Evolutionary conservation across 2,329 filamentous ascomycete species (phyloP), one percentile per base, ranked within the genome.

Genomic region (Pyricularia sp.): DNA sequence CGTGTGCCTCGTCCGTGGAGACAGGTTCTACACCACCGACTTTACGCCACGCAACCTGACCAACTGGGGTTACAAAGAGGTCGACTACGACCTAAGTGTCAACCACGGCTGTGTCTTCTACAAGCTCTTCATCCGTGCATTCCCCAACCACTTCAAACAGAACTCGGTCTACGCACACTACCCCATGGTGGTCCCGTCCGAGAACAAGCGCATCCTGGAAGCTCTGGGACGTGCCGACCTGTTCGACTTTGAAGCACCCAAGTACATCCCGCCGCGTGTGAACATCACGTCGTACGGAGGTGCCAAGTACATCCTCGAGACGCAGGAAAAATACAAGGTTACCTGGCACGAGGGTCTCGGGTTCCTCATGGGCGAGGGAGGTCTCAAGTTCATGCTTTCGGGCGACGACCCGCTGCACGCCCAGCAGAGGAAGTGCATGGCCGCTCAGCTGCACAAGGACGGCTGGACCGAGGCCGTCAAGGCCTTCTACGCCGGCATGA

Each of bases 61-160:
- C 1, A 92, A 91, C 75, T 96, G 90, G 90, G 91, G 91, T 24
- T 93, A 84, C 77, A 84, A 85, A 65, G 88, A 91, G 72, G 88
- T 84, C 3, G 81, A 89, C 24, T 90, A 88, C 65, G 89, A 96
- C 69, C 76, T 87, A 26, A 84, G 66, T 66, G 76, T 93, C 68
- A 89, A 94, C 75, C 87, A 94, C 72, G 91, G 91, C 61, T 91
- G 88, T 69, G 85, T 92, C 13, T 90, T 93, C 75, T 92, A 93
- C 79, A 96, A 94, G 78, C 81, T 96, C 44, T 88, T 93, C 72
- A 79, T 90, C 44, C 84, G 88, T 5, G 89, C 90, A 0, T 91
- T 96, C 79, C 91, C 91, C 0, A 82, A 89, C 68, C 88, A 91
- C 76, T 93, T 93, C 81, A 85, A 84, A 72, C 76, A 81, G 24